phyloP scores from a whole-genome alignment of 495 filamentous ascomycete species.

The Talaromyces ruber region DNA sequence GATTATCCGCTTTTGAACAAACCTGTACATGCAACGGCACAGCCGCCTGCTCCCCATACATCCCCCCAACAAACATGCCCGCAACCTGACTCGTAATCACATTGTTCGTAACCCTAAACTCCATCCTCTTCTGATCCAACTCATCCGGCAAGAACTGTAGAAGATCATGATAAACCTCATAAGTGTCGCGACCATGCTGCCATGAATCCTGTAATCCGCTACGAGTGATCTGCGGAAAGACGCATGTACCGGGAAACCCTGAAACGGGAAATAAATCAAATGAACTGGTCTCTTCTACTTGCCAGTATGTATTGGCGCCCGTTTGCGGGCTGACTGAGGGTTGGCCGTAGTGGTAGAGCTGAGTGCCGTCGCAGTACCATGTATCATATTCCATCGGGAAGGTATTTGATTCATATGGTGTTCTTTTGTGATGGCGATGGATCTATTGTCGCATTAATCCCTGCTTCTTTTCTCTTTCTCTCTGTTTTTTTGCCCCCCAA shows the following conservation, averaged over 20 bases:
- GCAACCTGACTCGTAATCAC: conserved; percentile 64
- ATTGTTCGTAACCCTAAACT: conserved; percentile 60
- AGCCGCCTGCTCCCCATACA: conserved; percentile 33
- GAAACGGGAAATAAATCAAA: conserved; percentile 29
- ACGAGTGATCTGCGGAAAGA: conserved; percentile 63
- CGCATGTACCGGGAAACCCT: conserved; percentile 56
- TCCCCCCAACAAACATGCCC: conserved; percentile 53
- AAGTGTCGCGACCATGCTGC: conserved; percentile 58
- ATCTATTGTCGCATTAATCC: conserved; percentile 29
- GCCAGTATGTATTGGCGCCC: conserved; percentile 46
- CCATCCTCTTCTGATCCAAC: conserved; percentile 26
- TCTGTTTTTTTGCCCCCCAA: too few species aligned
- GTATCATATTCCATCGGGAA: conserved; percentile 55
- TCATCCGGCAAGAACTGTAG: conserved; percentile 48
- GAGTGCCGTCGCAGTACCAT: conserved; percentile 57
- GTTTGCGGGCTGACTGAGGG: conserved; percentile 24
- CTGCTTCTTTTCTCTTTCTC: not conserved
- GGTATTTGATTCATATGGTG: conserved; percentile 58
- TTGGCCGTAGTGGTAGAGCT: conserved; percentile 52
- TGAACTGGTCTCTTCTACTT: conserved; percentile 42
- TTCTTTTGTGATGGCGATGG: conserved; percentile 67
- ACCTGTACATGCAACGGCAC: conserved; percentile 36
- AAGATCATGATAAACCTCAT: conserved; percentile 51
- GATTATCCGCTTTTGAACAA: not conserved
- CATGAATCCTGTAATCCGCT: conserved; percentile 56